Evolutionary conservation across 441 rosid species (phyloP), one percentile per base, ranked within the genome.

Genomic region (Adansonia gregorii): DNA sequence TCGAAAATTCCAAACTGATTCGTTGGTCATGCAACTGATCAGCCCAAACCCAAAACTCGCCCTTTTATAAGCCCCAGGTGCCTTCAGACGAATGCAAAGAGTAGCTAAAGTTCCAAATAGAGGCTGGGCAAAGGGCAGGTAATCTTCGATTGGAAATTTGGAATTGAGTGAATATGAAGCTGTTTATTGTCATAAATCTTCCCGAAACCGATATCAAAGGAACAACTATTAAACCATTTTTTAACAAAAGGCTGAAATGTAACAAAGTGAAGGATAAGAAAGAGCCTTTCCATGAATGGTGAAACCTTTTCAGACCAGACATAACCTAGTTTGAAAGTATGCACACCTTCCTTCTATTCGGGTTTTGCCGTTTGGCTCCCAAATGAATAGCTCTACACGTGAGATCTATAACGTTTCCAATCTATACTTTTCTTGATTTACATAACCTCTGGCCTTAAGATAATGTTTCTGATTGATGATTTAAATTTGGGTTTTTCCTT

Each of bases 401-500:
- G 22, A 60, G 9, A 66, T 79, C 59, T 61, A 31, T 82, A 70
- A 52, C 79, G 74, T 31, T 46, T 58, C 73, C 83, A 84, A 83
- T 83, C 81, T 56, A 85, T 87, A 49, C 90, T 86, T 87, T 88
- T 64, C 87, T 84, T 87, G 71, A 11, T 20, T 35, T 58, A 49
- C 46, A 14, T 31, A 31, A 63, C 45, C 19, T 31, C 46, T 31
- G 8, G n/a, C 41, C 41, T 11, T 60, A 7, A 52, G 6, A 19
- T 49, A 35, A 15, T 76, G 69, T 65, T 72, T 52, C 72, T 69
- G 19, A 27, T 46, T 74, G 81, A 8, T 48, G 69, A 24, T 49
- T 74, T n/a, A 63, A 66, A 24, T 2, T 66, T 76, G 59, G 70
- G 59, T 4, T 74, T 49, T 45, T 11, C 74, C 48, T 56, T 45